A percentile compares a stretch with the other conserved stretches of the same genome.
These are phyloP conservation scores for Aspergillus latus DNA, from an alignment of 2,329 filamentous ascomycete genomes.

Conservation along the genomic window DNA sequence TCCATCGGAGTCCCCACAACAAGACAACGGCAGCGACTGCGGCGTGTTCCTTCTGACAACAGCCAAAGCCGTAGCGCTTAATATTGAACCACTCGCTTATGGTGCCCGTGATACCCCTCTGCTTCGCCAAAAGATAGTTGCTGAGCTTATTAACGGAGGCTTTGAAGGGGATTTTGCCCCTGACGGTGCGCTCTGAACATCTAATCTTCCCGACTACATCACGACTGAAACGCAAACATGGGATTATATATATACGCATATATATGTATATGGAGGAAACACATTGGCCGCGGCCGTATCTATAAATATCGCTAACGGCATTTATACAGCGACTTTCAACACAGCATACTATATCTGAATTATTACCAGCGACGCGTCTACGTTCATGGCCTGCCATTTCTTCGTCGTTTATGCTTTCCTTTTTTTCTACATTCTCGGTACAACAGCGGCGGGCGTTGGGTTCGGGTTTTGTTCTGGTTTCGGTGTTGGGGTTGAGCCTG, in stretches of 20 bases:
- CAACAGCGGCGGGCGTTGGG: not conserved
- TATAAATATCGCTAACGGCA: no score
- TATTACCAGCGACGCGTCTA: no score
- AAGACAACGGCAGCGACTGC: conserved; percentile 50
- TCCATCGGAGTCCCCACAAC: conserved; percentile 42
- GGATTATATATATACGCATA: no score
- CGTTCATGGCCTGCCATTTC: not conserved
- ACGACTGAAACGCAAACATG: no score
- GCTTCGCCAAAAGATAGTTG: conserved; percentile 49
- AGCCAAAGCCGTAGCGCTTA: conserved; percentile 49
- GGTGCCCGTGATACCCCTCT: conserved; percentile 40
- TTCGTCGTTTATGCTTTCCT: not conserved
- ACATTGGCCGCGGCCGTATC: no score
- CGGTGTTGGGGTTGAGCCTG: not conserved
- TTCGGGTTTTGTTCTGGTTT: not conserved
- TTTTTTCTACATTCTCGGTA: not conserved
- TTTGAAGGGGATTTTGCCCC: conserved; percentile 46
- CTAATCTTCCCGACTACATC: no score
- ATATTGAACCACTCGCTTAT: conserved; percentile 45
- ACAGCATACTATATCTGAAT: no score
- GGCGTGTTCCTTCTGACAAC: conserved; percentile 53
- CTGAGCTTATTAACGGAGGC: conserved; percentile 48
- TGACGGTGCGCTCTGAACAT: conserved; percentile 24
- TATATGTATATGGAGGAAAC: no score
- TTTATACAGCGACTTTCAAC: no score